A percentile compares a stretch with the other conserved stretches of the same genome.
Evolutionary conservation across 345 rosid genomes (phyloP).

Genomic region (Lepidium sativum): DNA sequence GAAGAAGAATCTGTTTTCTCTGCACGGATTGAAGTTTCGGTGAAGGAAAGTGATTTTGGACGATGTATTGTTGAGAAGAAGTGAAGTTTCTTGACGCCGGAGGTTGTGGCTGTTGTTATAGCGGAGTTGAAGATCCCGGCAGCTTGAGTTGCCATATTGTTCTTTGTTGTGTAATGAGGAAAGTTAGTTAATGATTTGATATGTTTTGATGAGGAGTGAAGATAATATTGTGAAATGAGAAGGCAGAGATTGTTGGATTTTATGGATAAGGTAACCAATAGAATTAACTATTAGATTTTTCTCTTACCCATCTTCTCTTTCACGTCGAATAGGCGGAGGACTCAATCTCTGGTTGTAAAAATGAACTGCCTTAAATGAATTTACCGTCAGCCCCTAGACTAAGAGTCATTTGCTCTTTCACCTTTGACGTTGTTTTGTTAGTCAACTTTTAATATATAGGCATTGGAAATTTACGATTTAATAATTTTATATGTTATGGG

Average conservation of each 20-base stretch:
- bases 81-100: constrained; percentile 31
- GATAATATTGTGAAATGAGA: constrained; percentile 24
- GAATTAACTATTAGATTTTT: constrained; percentile 25
- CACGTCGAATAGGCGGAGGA: no score
- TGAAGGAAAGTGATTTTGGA: constrained; percentile 33
- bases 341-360: no score
- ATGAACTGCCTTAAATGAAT: no score
- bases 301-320: constrained; percentile 16
- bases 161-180: neutral
- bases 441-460: no score
- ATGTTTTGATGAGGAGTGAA: constrained; percentile 1
- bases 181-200: neutral
- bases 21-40: constrained; percentile 30
- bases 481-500: no score
- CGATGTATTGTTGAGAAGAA: constrained; percentile 36
- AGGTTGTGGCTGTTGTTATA: constrained; percentile 38
- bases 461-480: no score
- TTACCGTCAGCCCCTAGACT: no score
- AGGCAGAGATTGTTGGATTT: constrained; percentile 16
- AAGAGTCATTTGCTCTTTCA: no score
- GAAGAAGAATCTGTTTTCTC: constrained; percentile 36
- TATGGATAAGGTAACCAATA: constrained; percentile 32
- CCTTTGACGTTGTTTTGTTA: no score
- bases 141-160: constrained; percentile 61
- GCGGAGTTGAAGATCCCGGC: constrained; percentile 53